Base-by-base conservation (phyloP, 768 basidiomycete genomes). In the Psilocybe cubensis region DNA sequence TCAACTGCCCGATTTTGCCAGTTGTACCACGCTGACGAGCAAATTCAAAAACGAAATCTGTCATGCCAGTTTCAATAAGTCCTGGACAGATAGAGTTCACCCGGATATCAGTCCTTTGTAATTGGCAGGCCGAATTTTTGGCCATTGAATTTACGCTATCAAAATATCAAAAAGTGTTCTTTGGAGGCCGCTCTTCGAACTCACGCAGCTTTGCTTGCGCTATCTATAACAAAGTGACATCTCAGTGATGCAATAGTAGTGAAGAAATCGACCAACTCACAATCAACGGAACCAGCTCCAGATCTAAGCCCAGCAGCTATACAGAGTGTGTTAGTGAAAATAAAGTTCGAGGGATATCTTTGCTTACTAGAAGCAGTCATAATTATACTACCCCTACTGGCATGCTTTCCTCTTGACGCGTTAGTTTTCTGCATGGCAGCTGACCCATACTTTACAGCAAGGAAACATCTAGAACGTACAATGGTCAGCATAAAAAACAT, bases 61-160 rank as follows among this genome's bases (percentile, higher is more conserved):
- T 96, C 93, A 98, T 97, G 48, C 88, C 91, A 8, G 95, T 98
- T 76, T 96, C 91, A 66, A 97, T 94, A 56, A 97, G 74, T 12
- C 94, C 95, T 4, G 96, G 96, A 67, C 94, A 96, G 63, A 97
- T 86, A 42, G 88, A 79, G 71, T 94, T 96, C 60, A 97, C 88
- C 42, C 96, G 90, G 62, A 98, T 82, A 71, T 94, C 89, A 1
- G 86, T 88, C 68, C 82, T 88, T 62, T 87, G 82, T 21, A 96
- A 81, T 70, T 94, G 91, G 70, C 88, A 92, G 4, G 86, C 84
- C 10, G 86, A 78, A 3, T 91, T 95, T 67, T 92, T 84, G 7
- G 93, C 95, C 63, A 96, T 86, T 43, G 87, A 92, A 69, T 93
- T 94, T 21, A 97, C 94, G 10, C 91, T 94, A 60, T n/a, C 42